These are phyloP conservation scores for Hippophae rhamnoides DNA, from an alignment of 306 rosid genomes.

Conservation along the genomic window DNA sequence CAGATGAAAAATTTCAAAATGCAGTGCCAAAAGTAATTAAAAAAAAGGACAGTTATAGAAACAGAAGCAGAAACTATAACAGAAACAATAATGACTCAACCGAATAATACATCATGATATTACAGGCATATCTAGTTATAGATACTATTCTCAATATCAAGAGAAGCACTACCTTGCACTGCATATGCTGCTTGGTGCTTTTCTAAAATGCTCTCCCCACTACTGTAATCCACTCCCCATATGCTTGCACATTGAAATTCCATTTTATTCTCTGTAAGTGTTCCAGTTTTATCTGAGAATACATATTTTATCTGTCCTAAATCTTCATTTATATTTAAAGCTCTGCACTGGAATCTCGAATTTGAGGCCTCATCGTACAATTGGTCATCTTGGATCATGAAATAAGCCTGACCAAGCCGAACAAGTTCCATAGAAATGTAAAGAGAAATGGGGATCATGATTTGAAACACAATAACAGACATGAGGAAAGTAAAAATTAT, in stretches of 20 bases:
- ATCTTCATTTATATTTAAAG: slow-evolving; percentile 93
- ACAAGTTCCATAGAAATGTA: slow-evolving; percentile 97
- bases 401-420: slow-evolving; percentile 94
- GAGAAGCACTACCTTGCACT: background rate
- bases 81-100: background rate
- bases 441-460: slow-evolving; percentile 97
- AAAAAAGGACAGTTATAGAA: background rate
- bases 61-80: background rate
- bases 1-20: background rate
- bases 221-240: slow-evolving; percentile 54
- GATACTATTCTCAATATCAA: slow-evolving; percentile 31
- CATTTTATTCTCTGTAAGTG: slow-evolving; percentile 98
- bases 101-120: too few species aligned
- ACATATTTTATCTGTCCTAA: slow-evolving; percentile 89
- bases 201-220: slow-evolving; percentile 19
- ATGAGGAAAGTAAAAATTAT: slow-evolving; percentile 87
- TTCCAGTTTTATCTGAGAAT: slow-evolving; percentile 97
- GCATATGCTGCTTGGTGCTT: background rate
- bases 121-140: background rate
- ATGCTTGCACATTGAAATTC: slow-evolving; percentile 86
- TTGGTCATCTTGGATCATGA: slow-evolving; percentile 86
- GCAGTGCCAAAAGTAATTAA: background rate
- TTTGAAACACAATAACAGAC: slow-evolving; percentile 93
- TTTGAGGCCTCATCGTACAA: slow-evolving; percentile 57
- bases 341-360: slow-evolving; percentile 95